A percentile compares a stretch with the other conserved stretches of the same genome.
Evolutionary conservation across 306 rosid genomes (phyloP).

Genomic region (Senna siamea): DNA sequence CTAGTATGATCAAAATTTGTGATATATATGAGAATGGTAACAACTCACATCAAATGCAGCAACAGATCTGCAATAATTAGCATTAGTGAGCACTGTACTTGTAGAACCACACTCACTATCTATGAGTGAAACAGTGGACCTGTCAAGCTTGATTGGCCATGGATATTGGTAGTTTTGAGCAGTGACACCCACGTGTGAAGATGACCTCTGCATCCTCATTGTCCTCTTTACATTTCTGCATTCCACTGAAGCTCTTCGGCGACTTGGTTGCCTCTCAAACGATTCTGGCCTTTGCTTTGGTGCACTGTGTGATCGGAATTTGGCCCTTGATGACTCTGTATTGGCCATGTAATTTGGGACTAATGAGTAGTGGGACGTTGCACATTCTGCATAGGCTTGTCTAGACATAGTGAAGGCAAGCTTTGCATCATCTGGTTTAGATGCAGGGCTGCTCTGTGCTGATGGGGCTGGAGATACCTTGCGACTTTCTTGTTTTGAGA

Average conservation of each 20-base stretch:
- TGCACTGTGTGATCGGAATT: conserved; percentile 84
- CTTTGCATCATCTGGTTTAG: conserved; percentile 56
- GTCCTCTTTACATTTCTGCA: conserved; percentile 81
- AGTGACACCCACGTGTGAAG: conserved; percentile 71
- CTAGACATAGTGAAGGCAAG: no score
- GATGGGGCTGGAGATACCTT: conserved; percentile 72
- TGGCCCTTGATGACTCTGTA: conserved; percentile 89
- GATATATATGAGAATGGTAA: not conserved
- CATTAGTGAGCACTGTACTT: conserved; percentile 71
- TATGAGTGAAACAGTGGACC: conserved; percentile 70
- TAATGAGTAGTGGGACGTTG: conserved; percentile 61
- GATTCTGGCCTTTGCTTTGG: conserved; percentile 89
- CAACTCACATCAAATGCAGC: conserved; percentile 68
- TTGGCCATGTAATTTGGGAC: conserved; percentile 94
- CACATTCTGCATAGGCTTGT: conserved; percentile 55
- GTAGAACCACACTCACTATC: conserved; percentile 90
- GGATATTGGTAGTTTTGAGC: conserved; percentile 72
- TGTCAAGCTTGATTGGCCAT: conserved; percentile 78
- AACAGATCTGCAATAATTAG: conserved; percentile 72
- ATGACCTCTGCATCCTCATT: conserved; percentile 83
- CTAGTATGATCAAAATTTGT: not conserved
- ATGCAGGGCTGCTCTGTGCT: conserved; percentile 74
- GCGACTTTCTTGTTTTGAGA: conserved; percentile 58
- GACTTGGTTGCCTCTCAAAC: conserved; percentile 72
- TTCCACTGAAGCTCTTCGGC: conserved; percentile 65